A percentile compares a stretch with the other conserved stretches of the same genome.
These are phyloP conservation scores for Trichoderma arundinaceum DNA, from an alignment of 2,329 filamentous ascomycete genomes.

Conservation along the genomic window DNA sequence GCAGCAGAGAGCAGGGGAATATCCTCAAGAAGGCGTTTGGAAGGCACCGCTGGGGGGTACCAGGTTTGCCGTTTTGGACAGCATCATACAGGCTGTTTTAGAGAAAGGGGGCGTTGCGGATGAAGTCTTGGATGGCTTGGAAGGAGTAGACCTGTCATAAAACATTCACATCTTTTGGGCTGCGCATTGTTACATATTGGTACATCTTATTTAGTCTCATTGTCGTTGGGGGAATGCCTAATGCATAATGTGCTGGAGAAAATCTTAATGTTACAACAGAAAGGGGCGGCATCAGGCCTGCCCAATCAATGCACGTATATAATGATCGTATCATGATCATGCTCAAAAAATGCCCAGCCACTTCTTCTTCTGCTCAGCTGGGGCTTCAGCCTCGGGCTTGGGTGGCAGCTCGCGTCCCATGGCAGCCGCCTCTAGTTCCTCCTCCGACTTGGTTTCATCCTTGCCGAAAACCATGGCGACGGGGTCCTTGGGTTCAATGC, in stretches of 20 bases:
- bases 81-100: conserved; percentile 77
- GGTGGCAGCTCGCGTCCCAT: conserved; percentile 46
- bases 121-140: conserved; percentile 82
- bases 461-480: conserved; percentile 55
- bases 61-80: conserved; percentile 72
- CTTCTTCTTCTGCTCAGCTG: conserved; percentile 63
- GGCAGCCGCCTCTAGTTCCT: conserved; percentile 46
- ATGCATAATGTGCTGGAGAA: conserved; percentile 19
- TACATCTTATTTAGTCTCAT: conserved; percentile 21
- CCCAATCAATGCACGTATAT: conserved; percentile 22
- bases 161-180: background rate
- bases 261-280: conserved; percentile 14
- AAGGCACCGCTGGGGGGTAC: conserved; percentile 83
- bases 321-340: conserved; percentile 14
- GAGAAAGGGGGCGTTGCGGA: conserved; percentile 80
- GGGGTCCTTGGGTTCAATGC: conserved; percentile 68
- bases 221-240: conserved; percentile 16
- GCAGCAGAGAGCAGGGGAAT: conserved; percentile 52
- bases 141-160: conserved; percentile 72
- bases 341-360: conserved; percentile 80
- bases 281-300: conserved; percentile 7
- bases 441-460: conserved; percentile 45
- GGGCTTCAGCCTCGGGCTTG: conserved; percentile 38
- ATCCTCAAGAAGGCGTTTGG: conserved; percentile 77
- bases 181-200: conserved; percentile 12